phyloP scores from a whole-genome alignment of 352 stramenopile species.

The Lagenidium sp. region DNA sequence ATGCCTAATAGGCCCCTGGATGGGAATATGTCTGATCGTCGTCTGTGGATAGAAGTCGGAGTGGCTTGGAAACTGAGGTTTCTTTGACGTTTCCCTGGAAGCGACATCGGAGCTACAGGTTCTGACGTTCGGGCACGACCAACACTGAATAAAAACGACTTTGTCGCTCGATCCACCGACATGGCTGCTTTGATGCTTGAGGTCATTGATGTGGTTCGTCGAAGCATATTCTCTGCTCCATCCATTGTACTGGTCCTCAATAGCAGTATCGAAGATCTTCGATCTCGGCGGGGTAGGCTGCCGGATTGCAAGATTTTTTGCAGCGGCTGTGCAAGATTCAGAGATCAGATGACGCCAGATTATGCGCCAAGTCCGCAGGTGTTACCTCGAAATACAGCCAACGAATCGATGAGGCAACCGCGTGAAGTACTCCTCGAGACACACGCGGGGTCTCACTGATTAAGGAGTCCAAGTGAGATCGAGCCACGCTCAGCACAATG shows the following conservation, averaged over 20 bases:
- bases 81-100: constrained; percentile 20
- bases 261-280: too few species aligned
- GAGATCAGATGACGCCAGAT: too few species aligned
- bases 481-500: constrained; percentile 63
- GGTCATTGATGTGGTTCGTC: constrained; percentile 41
- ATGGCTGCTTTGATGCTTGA: constrained; percentile 59
- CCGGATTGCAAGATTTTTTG: constrained; percentile 54
- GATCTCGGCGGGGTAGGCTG: constrained; percentile 46
- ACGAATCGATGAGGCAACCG: constrained; percentile 60
- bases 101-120: constrained; percentile 18
- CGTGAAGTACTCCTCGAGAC: constrained; percentile 69
- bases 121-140: constrained; percentile 30
- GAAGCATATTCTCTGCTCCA: constrained; percentile 28
- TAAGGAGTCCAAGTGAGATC: constrained; percentile 52
- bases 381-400: constrained; percentile 79
- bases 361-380: too few species aligned
- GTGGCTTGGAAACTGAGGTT: constrained; percentile 29
- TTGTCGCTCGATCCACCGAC: constrained; percentile 51
- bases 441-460: constrained; percentile 67
- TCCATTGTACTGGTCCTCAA: too few species aligned
- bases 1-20: constrained; percentile 5
- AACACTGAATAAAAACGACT: constrained; percentile 73
- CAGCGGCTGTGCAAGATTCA: constrained; percentile 25
- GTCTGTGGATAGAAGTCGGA: constrained; percentile 4
- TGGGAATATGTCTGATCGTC: constrained; percentile 23